Evolutionary conservation across 2,329 filamentous ascomycete genomes (phyloP).

Genomic region (Ustulina deusta): DNA sequence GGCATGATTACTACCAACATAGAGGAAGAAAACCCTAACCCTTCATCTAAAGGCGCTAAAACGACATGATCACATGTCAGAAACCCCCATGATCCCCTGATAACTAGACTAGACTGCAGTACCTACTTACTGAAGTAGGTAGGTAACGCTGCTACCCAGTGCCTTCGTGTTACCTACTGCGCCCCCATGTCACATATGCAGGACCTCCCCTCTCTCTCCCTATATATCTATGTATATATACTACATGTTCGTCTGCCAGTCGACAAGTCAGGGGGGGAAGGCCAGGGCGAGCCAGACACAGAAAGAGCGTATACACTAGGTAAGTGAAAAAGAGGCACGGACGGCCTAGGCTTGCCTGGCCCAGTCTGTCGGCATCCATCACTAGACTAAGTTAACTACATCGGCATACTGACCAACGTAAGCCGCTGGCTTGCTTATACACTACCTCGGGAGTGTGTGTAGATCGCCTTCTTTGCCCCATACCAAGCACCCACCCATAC

Average conservation of each 20-base stretch:
- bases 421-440: neutral
- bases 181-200: neutral
- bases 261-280: too few relatives aligned
- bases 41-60: too few relatives aligned
- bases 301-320: neutral
- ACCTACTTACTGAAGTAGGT: neutral
- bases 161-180: neutral
- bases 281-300: neutral
- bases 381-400: neutral
- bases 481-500: too few relatives aligned
- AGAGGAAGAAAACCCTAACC: too few relatives aligned
- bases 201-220: neutral
- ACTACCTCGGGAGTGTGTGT: too few relatives aligned
- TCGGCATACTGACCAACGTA: neutral
- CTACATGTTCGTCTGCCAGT: too few relatives aligned
- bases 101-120: neutral
- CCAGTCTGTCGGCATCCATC: neutral
- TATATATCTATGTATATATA: too few relatives aligned
- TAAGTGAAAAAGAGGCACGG: neutral
- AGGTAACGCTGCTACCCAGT: neutral
- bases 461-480: too few relatives aligned
- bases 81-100: neutral
- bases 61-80: neutral
- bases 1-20: too few relatives aligned
- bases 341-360: neutral